A percentile compares a stretch with the other conserved stretches of the same genome.
phyloP scores from a whole-genome alignment of 1,139 yeast genomes.

The Suzukiozyma palmioleophila region DNA sequence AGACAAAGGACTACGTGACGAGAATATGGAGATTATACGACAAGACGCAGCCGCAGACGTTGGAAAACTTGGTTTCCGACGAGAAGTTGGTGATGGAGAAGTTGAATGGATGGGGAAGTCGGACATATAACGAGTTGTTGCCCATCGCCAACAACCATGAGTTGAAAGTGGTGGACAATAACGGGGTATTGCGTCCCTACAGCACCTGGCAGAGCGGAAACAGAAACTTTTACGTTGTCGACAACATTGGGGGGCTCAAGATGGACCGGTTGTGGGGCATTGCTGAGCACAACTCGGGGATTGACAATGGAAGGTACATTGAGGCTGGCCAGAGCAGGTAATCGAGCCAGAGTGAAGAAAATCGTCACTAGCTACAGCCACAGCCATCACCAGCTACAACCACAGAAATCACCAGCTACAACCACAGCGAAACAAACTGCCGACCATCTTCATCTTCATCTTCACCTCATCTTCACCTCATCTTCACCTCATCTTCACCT shows the following conservation, averaged over 20 bases:
- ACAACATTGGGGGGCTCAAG: constrained; percentile 73
- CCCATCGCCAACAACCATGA: constrained; percentile 39
- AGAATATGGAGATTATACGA: constrained; percentile 69
- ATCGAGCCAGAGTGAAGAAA: too few species aligned
- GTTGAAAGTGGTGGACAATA: constrained; percentile 34
- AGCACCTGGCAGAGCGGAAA: constrained; percentile 50
- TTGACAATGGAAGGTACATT: constrained; percentile 59
- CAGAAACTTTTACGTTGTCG: constrained; percentile 55
- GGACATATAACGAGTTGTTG: constrained; percentile 58
- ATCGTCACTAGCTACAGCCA: too few species aligned
- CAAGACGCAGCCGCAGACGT: constrained; percentile 58
- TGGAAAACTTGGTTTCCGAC: constrained; percentile 54
- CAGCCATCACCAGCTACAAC: too few species aligned
- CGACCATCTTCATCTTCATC: too few species aligned
- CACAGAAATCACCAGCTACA: too few species aligned
- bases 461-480: too few species aligned
- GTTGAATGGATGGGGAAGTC: constrained; percentile 62
- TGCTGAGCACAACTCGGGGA: constrained; percentile 60
- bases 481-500: too few species aligned
- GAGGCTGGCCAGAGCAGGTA: not conserved
- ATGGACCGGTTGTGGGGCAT: constrained; percentile 87
- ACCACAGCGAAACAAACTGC: too few species aligned
- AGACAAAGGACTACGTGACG: constrained; percentile 65
- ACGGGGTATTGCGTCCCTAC: constrained; percentile 41
- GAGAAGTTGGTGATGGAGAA: constrained; percentile 70